Base-by-base conservation (phyloP, 805 yeast genomes). In the Candida verbasci region DNA sequence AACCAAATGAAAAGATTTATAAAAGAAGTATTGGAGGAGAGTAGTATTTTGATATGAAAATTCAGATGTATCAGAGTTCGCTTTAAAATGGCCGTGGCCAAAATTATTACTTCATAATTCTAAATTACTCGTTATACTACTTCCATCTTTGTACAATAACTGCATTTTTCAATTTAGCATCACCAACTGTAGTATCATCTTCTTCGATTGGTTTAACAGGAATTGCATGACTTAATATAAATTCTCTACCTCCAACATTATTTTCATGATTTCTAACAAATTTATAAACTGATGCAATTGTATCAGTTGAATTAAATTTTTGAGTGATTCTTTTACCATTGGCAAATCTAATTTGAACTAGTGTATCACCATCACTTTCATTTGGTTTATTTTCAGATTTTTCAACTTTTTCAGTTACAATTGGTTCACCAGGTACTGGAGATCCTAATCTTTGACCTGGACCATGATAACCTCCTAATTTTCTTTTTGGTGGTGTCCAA, bases 111-210 rank as follows among this genome's bases (percentile, higher is more conserved):
- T n/a, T n/a, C n/a, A n/a, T n/a, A n/a, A n/a, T n/a, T n/a, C n/a
- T 20, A 20, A 6, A 20, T 20, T 20, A 20, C 22, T 20, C 6
- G 9, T 20, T 20, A 6, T 24, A 16, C 29, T 45, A 73, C 30
- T 53, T 68, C 93, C 94, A 85, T 63, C 93, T 80, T 60, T 87
- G 97, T 12, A 89, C 86, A 21, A 89, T 80, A n/a, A 86, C 96
- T 2, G 97, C 76, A 47, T 86, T 86, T 34, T 74, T 72, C 44
- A 87, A 67, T 23, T 86, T 86, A 4, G 94, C 93, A 20, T 80
- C 87, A 39, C 72, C 75, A 33, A 91, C 76, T 2, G 83, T 73
- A 25, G 69, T 53, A 9, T 62, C 65, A 29, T 68, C 62, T 39
- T 83, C 78, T 34, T 73, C 78, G 27, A 91, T 74, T 18, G 82